phyloP scores from a whole-genome alignment of 441 rosid species.

The Pelargonium citronellum region DNA sequence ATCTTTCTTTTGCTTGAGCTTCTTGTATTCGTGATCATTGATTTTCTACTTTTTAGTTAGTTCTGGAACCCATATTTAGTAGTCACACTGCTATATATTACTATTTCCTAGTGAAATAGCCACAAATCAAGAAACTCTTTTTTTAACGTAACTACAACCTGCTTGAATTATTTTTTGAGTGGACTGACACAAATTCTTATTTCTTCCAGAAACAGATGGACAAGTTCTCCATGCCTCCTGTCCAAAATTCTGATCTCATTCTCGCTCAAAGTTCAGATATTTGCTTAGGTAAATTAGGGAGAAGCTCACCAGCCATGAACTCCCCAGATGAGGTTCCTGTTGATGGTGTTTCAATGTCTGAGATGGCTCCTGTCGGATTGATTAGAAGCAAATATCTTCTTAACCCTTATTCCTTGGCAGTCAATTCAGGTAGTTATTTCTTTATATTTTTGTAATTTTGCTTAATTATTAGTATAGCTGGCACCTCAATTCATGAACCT shows the following conservation, averaged over 20 bases:
- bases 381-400: constrained; percentile 33
- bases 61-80: background rate
- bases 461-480: constrained; percentile 4
- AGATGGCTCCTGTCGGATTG: constrained; percentile 32
- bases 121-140: background rate
- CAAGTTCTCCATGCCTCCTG: constrained; percentile 16
- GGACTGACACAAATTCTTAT: constrained; percentile 8
- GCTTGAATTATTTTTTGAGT: background rate
- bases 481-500: background rate
- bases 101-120: background rate
- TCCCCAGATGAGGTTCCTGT: constrained; percentile 34
- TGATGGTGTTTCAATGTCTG: constrained; percentile 30
- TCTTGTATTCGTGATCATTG: background rate
- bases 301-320: constrained; percentile 24
- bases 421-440: constrained; percentile 38
- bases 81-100: background rate
- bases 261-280: constrained; percentile 33
- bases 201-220: constrained; percentile 26
- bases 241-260: constrained; percentile 28
- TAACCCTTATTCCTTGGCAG: constrained; percentile 37
- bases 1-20: background rate
- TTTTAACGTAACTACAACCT: background rate
- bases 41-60: background rate
- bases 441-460: background rate
- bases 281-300: constrained; percentile 28